Evolutionary conservation across 2,329 filamentous ascomycete species (phyloP).

Genomic region (Simplicillium aogashimaense): DNA sequence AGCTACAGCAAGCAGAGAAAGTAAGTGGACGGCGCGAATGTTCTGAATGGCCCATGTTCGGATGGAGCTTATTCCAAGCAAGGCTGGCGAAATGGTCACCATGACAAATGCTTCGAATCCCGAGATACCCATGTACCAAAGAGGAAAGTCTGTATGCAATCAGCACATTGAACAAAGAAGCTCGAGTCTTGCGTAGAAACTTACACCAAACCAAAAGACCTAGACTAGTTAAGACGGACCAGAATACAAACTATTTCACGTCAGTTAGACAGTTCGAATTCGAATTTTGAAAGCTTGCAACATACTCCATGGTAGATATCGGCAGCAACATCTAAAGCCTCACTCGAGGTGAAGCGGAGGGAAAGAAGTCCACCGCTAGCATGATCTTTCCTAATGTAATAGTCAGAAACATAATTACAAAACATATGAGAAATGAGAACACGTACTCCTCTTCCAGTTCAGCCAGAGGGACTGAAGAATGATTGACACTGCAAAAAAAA

Average conservation of each 20-base stretch:
- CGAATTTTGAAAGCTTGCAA: slow-evolving; percentile 8
- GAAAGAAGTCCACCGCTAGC: slow-evolving; percentile 61
- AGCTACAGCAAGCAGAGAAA: slow-evolving; percentile 68
- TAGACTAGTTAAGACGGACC: slow-evolving; percentile 86
- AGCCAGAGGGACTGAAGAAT: slow-evolving; percentile 34
- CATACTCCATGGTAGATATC: slow-evolving; percentile 87
- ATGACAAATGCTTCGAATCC: slow-evolving; percentile 89
- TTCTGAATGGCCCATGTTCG: slow-evolving; percentile 60
- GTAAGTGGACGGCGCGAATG: slow-evolving; percentile 59
- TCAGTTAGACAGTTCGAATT: slow-evolving; percentile 10
- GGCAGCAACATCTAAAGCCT: slow-evolving; percentile 70
- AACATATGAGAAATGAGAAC: neutral
- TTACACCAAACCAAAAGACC: slow-evolving; percentile 89
- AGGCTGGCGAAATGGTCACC: slow-evolving; percentile 68
- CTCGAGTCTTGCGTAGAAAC: slow-evolving; percentile 21
- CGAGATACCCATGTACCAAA: slow-evolving; percentile 99
- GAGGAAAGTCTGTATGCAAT: slow-evolving; percentile 62
- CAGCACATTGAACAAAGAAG: neutral
- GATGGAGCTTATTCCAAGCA: slow-evolving; percentile 63
- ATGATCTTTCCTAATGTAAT: slow-evolving; percentile 57
- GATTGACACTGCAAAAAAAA: slow-evolving; percentile 33
- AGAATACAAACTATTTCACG: slow-evolving; percentile 69
- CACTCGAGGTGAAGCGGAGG: slow-evolving; percentile 61
- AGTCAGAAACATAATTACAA: slow-evolving; percentile 10
- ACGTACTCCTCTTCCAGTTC: slow-evolving; percentile 67